Percentiles rank a stretch among this genome's conserved stretches.
Conservation (phyloP, 495 filamentous ascomycete genomes). For the Polyplosphaeria fusca region DNA sequence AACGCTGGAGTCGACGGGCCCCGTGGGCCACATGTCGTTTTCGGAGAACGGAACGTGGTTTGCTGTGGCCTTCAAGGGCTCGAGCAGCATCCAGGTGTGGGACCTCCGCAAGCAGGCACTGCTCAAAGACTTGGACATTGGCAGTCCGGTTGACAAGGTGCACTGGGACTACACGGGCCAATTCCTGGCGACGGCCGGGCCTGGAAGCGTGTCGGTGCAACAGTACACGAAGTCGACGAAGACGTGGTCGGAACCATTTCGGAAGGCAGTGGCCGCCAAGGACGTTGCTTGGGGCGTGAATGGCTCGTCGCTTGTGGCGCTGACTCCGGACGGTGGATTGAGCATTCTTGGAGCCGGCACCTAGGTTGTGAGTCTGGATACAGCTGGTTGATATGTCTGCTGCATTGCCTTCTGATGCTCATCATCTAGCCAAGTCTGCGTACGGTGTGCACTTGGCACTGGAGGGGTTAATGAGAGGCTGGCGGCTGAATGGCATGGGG, state of each 20-base stretch:
- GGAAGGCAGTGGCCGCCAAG: slow-evolving; percentile 67
- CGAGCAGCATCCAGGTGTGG: slow-evolving; percentile 76
- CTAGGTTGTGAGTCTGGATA: no score
- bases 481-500: neutral
- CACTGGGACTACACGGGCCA: slow-evolving; percentile 95
- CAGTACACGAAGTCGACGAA: slow-evolving; percentile 81
- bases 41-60: slow-evolving; percentile 98
- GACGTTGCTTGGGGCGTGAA: slow-evolving; percentile 73
- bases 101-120: slow-evolving; percentile 80
- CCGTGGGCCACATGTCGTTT: slow-evolving; percentile 74
- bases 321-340: slow-evolving; percentile 71
- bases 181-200: slow-evolving; percentile 79
- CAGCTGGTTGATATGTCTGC: no score
- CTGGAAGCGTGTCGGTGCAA: slow-evolving; percentile 78
- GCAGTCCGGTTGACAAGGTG: slow-evolving; percentile 66
- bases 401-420: no score
- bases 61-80: slow-evolving; percentile 69
- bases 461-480: no score
- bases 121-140: slow-evolving; percentile 78
- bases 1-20: slow-evolving; percentile 61
- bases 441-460: no score
- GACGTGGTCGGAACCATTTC: slow-evolving; percentile 82
- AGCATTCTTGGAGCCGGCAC: slow-evolving; percentile 55
- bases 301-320: slow-evolving; percentile 68
- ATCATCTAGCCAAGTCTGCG: no score